A percentile compares a stretch with the other conserved stretches of the same genome.
These are phyloP conservation scores for Kwoniella pini DNA, from an alignment of 768 basidiomycete species.

Conservation along the genomic window DNA sequence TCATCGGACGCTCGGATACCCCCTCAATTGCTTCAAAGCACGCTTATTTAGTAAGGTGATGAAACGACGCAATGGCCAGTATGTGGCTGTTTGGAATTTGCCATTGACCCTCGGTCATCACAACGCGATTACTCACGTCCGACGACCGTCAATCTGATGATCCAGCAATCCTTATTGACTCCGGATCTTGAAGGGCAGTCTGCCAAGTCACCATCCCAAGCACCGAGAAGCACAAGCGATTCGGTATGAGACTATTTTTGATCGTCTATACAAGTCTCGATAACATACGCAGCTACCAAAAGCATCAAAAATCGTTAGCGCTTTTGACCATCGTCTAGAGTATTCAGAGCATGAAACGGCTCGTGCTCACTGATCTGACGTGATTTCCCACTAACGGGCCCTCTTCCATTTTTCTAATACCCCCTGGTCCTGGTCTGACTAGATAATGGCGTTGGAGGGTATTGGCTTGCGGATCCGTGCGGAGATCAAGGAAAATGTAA, in stretches of 20 bases:
- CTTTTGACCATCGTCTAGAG: too few relatives aligned
- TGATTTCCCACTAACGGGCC: not conserved
- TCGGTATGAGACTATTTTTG: too few relatives aligned
- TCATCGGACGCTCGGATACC: not conserved
- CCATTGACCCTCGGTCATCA: too few relatives aligned
- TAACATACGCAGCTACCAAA: too few relatives aligned
- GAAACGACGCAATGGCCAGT: conserved; percentile 4
- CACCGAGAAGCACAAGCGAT: too few relatives aligned
- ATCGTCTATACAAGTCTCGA: too few relatives aligned
- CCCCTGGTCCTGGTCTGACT: not conserved
- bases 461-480: not conserved
- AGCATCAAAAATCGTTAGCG: too few relatives aligned
- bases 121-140: too few relatives aligned
- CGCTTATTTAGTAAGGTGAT: conserved; percentile 4
- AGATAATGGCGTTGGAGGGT: not conserved
- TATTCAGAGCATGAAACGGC: not conserved
- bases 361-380: not conserved
- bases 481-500: conserved; percentile 2
- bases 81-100: not conserved
- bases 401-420: not conserved
- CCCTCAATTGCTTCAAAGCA: not conserved
- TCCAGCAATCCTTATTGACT: too few relatives aligned
- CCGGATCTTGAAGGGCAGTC: too few relatives aligned
- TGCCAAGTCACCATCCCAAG: too few relatives aligned
- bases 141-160: too few relatives aligned